Conservation (phyloP, 2,329 filamentous ascomycete genomes). For the Tolypocladium inflatum region DNA sequence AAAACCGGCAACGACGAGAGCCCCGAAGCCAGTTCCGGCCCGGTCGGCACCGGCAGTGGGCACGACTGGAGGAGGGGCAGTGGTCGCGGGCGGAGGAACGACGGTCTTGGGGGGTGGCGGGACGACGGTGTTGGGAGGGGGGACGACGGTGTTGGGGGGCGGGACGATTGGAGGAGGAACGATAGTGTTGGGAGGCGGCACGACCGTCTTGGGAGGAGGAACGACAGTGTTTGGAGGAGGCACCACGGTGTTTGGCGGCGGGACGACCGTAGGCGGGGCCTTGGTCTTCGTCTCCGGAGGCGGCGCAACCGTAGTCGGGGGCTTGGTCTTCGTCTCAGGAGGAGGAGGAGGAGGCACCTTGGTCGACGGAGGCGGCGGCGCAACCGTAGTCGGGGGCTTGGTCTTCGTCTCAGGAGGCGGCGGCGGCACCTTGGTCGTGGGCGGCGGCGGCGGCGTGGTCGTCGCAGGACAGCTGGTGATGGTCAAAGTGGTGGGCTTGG, state of each 20-base stretch:
- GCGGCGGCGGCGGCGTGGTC: constrained; percentile 15
- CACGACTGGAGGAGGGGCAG: constrained; percentile 13
- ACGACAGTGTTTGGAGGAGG: too few relatives aligned
- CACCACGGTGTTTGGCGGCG: too few relatives aligned
- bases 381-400: constrained; percentile 10
- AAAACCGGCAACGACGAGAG: constrained; percentile 27
- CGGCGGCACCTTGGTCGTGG: constrained; percentile 8
- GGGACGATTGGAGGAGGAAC: not conserved
- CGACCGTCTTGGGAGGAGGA: not conserved
- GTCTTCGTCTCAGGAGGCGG: constrained; percentile 9
- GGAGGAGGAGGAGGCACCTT: not conserved
- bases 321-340: not conserved
- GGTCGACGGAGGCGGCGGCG: not conserved
- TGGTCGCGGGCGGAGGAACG: constrained; percentile 2
- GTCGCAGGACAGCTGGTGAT: constrained; percentile 40
- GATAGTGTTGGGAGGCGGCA: not conserved
- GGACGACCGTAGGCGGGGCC: too few relatives aligned
- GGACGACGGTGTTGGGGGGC: not conserved
- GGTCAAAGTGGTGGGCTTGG: constrained; percentile 30
- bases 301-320: too few relatives aligned
- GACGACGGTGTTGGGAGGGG: constrained; percentile 11
- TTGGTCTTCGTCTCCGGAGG: too few relatives aligned
- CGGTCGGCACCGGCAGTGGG: constrained; percentile 27
- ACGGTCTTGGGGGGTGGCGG: not conserved
- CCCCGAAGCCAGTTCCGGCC: constrained; percentile 22